phyloP scores from a whole-genome alignment of 176 grass and related monocot genomes.

The Aegilops longissima region DNA sequence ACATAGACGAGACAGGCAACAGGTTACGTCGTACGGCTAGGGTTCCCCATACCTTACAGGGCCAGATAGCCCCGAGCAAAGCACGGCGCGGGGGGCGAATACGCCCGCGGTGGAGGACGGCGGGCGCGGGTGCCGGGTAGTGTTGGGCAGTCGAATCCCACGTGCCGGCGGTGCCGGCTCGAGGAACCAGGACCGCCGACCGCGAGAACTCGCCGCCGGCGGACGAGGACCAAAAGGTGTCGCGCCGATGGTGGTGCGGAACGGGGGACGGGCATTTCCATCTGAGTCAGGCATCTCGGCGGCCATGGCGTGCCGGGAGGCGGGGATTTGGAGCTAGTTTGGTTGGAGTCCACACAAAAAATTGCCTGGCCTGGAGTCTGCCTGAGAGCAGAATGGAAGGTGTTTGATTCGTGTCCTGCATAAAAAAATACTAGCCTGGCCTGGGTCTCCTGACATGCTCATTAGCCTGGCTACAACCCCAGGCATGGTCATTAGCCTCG shows the following conservation, averaged over 20 bases:
- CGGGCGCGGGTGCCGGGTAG: neutral
- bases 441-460: no score
- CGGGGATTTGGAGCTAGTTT: no score
- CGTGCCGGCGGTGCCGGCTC: neutral
- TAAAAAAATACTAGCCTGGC: no score
- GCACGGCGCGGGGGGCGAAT: neutral
- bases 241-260: neutral
- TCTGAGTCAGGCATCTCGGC: neutral
- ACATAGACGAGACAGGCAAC: no score
- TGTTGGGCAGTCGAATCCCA: neutral
- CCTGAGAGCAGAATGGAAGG: no score
- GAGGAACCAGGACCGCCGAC: neutral
- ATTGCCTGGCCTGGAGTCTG: no score
- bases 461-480: no score
- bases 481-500: no score
- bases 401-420: no score
- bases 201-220: neutral
- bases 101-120: neutral
- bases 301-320: neutral
- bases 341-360: no score
- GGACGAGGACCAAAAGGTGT: neutral
- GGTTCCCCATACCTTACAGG: neutral
- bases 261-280: neutral
- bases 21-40: no score
- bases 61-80: neutral